Evolutionary conservation across 2,329 filamentous ascomycete genomes (phyloP).

Genomic region (Blastomyces emzantsi): DNA sequence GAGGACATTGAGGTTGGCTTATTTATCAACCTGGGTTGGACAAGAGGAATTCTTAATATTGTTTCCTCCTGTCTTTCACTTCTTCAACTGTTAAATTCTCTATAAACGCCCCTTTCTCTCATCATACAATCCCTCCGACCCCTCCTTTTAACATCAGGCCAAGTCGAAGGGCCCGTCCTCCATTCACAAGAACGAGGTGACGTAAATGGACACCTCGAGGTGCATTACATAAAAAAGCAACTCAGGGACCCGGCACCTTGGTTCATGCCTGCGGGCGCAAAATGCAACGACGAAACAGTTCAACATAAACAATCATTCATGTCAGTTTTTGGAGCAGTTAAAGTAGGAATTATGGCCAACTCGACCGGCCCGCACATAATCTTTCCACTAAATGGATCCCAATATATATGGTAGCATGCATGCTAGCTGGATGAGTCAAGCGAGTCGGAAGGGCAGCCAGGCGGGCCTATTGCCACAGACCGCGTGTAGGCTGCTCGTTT

Average conservation of each 20-base stretch:
- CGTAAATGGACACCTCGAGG: background rate
- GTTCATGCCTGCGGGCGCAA: background rate
- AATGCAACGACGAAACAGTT: background rate
- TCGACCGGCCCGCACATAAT: background rate
- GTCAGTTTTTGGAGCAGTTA: background rate
- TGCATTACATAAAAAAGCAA: background rate
- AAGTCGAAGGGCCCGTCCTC: background rate
- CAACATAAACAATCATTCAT: background rate
- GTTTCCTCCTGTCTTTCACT: background rate
- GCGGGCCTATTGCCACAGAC: constrained; percentile 3
- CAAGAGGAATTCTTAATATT: background rate
- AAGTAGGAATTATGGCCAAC: background rate
- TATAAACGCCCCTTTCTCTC: background rate
- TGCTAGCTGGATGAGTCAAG: background rate
- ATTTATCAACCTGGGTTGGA: background rate
- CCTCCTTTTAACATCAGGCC: background rate
- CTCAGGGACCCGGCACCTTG: background rate
- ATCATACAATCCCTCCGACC: background rate
- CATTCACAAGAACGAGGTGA: background rate
- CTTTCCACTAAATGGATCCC: background rate
- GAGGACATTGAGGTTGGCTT: background rate
- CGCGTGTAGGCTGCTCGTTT: constrained; percentile 2
- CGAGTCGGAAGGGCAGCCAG: background rate
- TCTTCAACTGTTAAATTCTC: background rate
- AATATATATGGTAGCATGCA: background rate